Percentiles rank a stretch among this genome's conserved stretches.
Conservation (phyloP, 1,139 yeast genomes). For the Torulaspora globosa region DNA sequence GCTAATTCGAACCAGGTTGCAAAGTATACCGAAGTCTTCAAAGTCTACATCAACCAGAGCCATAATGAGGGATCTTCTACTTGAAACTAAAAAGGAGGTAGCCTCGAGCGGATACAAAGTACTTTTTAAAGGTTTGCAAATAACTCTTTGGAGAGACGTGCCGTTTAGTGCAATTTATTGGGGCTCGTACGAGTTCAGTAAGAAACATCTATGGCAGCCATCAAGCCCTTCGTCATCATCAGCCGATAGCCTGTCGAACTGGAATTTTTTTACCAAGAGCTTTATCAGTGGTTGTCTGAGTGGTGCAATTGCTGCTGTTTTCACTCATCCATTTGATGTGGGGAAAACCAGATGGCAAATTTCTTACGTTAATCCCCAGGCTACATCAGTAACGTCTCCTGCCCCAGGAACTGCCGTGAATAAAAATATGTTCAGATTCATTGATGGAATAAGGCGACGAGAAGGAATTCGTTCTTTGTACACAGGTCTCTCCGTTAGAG, state of each 20-base stretch:
- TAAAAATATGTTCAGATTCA: constrained; percentile 59
- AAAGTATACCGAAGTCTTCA: constrained; percentile 63
- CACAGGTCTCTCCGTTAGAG: constrained; percentile 80
- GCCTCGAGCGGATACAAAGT: constrained; percentile 55
- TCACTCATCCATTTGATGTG: constrained; percentile 94
- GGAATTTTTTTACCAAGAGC: constrained; percentile 63
- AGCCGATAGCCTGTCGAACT: constrained; percentile 37
- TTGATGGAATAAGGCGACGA: constrained; percentile 54
- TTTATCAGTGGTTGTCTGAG: constrained; percentile 81
- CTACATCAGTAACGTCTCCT: constrained; percentile 4
- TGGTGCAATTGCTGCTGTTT: constrained; percentile 79
- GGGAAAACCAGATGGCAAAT: constrained; percentile 94
- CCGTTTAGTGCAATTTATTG: constrained; percentile 96
- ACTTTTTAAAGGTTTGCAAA: constrained; percentile 76
- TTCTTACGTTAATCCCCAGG: constrained; percentile 17
- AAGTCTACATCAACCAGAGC: constrained; percentile 28
- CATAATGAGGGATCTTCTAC: constrained; percentile 47
- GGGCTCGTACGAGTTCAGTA: constrained; percentile 68
- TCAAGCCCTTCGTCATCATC: not conserved
- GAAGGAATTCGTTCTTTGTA: constrained; percentile 80
- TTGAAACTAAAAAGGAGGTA: constrained; percentile 56
- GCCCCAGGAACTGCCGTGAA: constrained; percentile 19
- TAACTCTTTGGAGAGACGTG: constrained; percentile 94
- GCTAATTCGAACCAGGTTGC: constrained; percentile 79
- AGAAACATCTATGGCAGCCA: constrained; percentile 22